phyloP scores from a whole-genome alignment of 176 grass and related monocot genomes.

The Ananas comosus region DNA sequence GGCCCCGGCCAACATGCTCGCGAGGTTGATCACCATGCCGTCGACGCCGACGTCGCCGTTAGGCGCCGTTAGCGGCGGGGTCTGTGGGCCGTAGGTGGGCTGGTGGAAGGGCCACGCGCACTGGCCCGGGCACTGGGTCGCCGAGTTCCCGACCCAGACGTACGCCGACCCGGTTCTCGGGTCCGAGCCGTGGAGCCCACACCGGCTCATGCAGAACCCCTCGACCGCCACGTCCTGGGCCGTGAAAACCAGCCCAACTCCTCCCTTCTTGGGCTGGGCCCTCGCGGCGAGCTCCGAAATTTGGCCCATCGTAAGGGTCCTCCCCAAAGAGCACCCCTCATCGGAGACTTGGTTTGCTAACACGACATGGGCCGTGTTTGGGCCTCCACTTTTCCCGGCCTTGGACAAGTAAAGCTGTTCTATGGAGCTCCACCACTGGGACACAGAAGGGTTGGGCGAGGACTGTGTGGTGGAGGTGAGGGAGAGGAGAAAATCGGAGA shows the following conservation, averaged over 20 bases:
- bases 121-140: constrained; percentile 37
- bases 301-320: constrained; percentile 35
- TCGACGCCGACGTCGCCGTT: constrained; percentile 55
- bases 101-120: constrained; percentile 52
- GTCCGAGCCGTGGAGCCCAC: constrained; percentile 33
- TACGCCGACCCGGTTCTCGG: constrained; percentile 24
- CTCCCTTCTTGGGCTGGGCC: constrained; percentile 26
- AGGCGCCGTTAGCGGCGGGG: constrained; percentile 29
- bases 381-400: neutral
- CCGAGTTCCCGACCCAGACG: constrained; percentile 56
- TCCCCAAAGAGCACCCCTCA: constrained; percentile 42
- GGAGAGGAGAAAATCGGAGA: constrained; percentile 66
- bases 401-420: constrained; percentile 38
- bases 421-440: constrained; percentile 54
- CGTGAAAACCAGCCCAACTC: constrained; percentile 47
- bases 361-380: constrained; percentile 21
- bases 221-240: constrained; percentile 50
- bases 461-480: constrained; percentile 12
- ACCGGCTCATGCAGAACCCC: constrained; percentile 68
- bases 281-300: constrained; percentile 35
- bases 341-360: constrained; percentile 39
- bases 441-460: constrained; percentile 26
- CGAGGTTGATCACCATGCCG: constrained; percentile 55
- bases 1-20: constrained; percentile 47
- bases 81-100: constrained; percentile 50